phyloP scores from a whole-genome alignment of 192 early-diverging fungal genomes.

The Borealophlyctis nickersoniae region DNA sequence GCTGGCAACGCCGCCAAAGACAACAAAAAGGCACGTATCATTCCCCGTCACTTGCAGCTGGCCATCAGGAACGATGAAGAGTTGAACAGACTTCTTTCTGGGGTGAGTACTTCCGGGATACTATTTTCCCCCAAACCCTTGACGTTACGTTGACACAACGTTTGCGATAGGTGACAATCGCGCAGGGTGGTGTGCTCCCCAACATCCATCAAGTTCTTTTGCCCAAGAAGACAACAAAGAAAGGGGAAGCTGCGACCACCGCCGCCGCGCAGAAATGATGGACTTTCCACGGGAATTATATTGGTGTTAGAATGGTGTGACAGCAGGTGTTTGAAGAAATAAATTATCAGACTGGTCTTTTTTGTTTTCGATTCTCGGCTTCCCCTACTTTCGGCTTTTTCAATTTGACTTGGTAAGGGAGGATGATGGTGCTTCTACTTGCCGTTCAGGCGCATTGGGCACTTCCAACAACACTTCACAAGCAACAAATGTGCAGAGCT shows the following conservation, averaged over 20 bases:
- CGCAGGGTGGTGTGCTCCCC: slow-evolving; percentile 59
- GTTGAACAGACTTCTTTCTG: slow-evolving; percentile 72
- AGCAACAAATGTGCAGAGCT: too few species aligned
- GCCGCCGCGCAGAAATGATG: background rate
- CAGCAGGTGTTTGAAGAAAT: too few species aligned
- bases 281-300: too few species aligned
- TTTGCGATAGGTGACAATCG: slow-evolving; percentile 66
- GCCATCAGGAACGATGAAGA: slow-evolving; percentile 91
- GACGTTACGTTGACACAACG: background rate
- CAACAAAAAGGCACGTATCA: slow-evolving; percentile 72
- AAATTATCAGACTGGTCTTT: too few species aligned
- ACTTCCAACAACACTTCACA: too few species aligned
- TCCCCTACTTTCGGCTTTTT: too few species aligned
- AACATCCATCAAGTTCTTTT: slow-evolving; percentile 25
- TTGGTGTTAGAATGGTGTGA: too few species aligned
- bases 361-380: too few species aligned
- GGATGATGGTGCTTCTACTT: too few species aligned
- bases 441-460: too few species aligned
- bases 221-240: slow-evolving; percentile 20
- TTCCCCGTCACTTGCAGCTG: slow-evolving; percentile 81
- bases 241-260: background rate
- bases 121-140: background rate
- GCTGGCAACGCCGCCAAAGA: slow-evolving; percentile 89
- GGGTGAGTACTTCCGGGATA: slow-evolving; percentile 27
- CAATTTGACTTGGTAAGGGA: too few species aligned